phyloP scores from a whole-genome alignment of 441 rosid species.

The Gossypium lobatum region DNA sequence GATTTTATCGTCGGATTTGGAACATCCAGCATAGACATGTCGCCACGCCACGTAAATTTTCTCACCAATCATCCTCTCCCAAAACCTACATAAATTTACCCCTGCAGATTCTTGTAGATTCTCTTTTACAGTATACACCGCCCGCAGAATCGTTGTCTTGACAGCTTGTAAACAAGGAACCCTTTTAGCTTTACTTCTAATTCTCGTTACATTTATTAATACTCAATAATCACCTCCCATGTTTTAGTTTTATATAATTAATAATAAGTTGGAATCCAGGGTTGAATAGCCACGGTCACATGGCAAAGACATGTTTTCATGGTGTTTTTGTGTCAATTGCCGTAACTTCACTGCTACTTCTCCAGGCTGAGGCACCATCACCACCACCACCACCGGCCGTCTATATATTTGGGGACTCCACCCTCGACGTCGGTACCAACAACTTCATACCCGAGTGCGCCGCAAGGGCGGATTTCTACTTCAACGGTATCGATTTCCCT shows the following conservation, averaged over 20 bases:
- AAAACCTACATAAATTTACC: neutral
- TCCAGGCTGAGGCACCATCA: neutral
- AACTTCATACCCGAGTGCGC: constrained; percentile 3
- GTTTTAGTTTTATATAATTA: neutral
- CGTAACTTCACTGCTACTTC: neutral
- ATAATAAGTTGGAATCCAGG: neutral
- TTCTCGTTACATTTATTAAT: neutral
- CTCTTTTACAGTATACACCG: neutral
- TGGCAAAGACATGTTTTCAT: neutral
- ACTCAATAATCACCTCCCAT: neutral
- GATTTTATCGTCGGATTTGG: neutral
- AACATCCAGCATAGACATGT: neutral
- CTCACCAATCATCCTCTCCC: neutral
- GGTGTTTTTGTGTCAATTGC: neutral
- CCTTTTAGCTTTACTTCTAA: neutral
- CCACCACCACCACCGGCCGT: neutral
- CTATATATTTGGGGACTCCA: constrained; percentile 26
- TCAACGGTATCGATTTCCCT: constrained; percentile 27
- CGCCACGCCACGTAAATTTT: constrained; percentile 5
- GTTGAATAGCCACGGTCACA: neutral
- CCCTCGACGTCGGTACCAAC: constrained; percentile 27
- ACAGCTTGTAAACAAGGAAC: constrained; percentile 6
- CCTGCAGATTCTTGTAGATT: neutral
- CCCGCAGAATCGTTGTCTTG: neutral
- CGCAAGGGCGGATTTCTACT: constrained; percentile 17